These are phyloP conservation scores for Grosmannia clavigera DNA, from an alignment of 2,329 filamentous ascomycete species.

Conservation along the genomic window DNA sequence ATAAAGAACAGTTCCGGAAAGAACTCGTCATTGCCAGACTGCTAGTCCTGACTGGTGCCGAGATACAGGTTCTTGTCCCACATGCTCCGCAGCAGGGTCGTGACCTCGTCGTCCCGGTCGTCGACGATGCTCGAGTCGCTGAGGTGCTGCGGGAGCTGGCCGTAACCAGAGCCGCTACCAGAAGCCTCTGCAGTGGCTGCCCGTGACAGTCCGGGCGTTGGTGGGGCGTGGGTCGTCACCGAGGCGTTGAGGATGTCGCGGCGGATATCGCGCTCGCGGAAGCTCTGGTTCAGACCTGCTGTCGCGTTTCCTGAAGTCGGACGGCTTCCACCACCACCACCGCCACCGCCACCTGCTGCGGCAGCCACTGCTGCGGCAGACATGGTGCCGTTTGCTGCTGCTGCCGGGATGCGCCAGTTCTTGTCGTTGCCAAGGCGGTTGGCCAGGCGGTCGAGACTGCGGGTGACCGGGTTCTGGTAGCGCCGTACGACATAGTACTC, in stretches of 20 bases:
- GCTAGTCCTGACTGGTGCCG: constrained; percentile 39
- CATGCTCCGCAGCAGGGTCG: constrained; percentile 40
- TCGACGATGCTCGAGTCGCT: constrained; percentile 39
- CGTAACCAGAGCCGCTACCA: constrained; percentile 13
- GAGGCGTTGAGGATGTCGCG: constrained; percentile 8
- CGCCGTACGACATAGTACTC: constrained; percentile 64
- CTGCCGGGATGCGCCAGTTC: constrained; percentile 35
- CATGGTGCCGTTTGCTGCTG: neutral
- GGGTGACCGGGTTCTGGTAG: constrained; percentile 57
- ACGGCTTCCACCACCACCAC: neutral
- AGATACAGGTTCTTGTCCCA: constrained; percentile 51
- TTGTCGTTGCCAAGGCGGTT: constrained; percentile 40
- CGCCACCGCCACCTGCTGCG: neutral
- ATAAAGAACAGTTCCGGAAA: neutral
- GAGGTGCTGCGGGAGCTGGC: constrained; percentile 23
- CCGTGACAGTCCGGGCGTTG: neutral
- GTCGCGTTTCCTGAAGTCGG: neutral
- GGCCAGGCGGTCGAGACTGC: constrained; percentile 43
- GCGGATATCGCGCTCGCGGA: constrained; percentile 18
- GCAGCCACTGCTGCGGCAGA: neutral
- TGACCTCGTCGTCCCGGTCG: constrained; percentile 36
- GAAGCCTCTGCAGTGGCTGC: neutral
- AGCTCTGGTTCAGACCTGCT: constrained; percentile 26
- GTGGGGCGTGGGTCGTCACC: neutral
- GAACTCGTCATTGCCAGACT: constrained; percentile 7